Evolutionary conservation across 805 yeast genomes (phyloP).

Genomic region (Pichia thaimueangensis): DNA sequence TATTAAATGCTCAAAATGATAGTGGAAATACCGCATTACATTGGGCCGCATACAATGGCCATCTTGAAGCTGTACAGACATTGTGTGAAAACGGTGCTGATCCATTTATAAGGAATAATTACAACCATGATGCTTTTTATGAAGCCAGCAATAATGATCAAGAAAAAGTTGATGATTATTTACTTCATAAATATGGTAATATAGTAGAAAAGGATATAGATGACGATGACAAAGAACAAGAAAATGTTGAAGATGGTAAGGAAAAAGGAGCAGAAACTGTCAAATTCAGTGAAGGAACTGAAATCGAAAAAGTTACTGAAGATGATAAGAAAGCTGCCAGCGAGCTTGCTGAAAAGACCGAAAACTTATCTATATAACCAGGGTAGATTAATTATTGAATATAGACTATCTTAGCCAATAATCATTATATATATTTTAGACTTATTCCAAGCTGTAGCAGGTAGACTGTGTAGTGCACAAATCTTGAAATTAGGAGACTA

Average conservation of each 20-base stretch:
- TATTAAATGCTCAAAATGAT: slow-evolving; percentile 54
- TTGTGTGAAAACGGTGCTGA: slow-evolving; percentile 78
- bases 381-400: no score
- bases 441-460: no score
- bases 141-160: slow-evolving; percentile 82
- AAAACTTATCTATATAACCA: slow-evolving; percentile 17
- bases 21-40: slow-evolving; percentile 93
- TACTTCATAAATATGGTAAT: slow-evolving; percentile 59
- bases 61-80: slow-evolving; percentile 58
- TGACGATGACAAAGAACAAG: slow-evolving; percentile 33
- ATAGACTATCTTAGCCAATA: no score
- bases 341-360: slow-evolving; percentile 25
- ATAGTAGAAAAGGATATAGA: slow-evolving; percentile 52
- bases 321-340: slow-evolving; percentile 39
- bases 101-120: slow-evolving; percentile 67
- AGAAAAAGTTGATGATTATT: slow-evolving; percentile 71
- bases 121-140: slow-evolving; percentile 76
- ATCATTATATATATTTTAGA: no score
- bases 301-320: slow-evolving; percentile 41
- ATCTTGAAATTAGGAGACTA: no score
- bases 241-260: slow-evolving; percentile 24
- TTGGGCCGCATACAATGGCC: slow-evolving; percentile 94
- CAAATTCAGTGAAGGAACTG: slow-evolving; percentile 43
- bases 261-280: slow-evolving; percentile 25
- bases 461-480: no score